phyloP scores from a whole-genome alignment of 768 basidiomycete species.

The Saitozyma podzolica region DNA sequence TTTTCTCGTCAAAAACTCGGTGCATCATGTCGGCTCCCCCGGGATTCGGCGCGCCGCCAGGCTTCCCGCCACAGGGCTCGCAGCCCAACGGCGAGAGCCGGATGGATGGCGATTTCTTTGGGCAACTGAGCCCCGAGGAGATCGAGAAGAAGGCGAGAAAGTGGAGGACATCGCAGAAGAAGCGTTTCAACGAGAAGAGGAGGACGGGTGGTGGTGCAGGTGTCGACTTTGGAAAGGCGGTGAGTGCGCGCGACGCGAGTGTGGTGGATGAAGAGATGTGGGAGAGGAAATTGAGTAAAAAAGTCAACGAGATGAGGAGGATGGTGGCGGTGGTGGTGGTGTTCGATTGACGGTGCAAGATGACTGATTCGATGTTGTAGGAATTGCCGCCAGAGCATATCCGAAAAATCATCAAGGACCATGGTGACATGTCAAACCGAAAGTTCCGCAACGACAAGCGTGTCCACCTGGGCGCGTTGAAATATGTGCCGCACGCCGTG shows the following conservation, averaged over 20 bases:
- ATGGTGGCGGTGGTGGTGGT: too few relatives aligned
- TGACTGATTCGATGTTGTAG: constrained; percentile 54
- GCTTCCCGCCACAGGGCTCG: constrained; percentile 25
- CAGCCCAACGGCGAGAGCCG: constrained; percentile 27
- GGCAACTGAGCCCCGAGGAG: constrained; percentile 63
- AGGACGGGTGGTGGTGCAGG: constrained; percentile 51
- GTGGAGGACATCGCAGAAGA: constrained; percentile 81
- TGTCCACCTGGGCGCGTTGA: constrained; percentile 92
- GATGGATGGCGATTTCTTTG: constrained; percentile 49
- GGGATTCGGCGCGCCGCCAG: constrained; percentile 36
- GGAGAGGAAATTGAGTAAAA: constrained; percentile 14
- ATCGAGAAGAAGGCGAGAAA: constrained; percentile 91
- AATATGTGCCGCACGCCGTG: constrained; percentile 96
- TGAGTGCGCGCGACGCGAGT: constrained; percentile 22
- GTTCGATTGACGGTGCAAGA: too few relatives aligned
- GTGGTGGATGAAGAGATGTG: not conserved
- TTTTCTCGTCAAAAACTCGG: not conserved
- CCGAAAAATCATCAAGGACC: constrained; percentile 99
- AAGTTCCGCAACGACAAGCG: constrained; percentile 99
- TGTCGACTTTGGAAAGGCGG: constrained; percentile 53
- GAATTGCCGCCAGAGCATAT: constrained; percentile 96
- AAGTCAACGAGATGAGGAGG: too few relatives aligned
- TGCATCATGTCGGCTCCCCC: constrained; percentile 18
- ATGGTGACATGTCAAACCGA: constrained; percentile 98
- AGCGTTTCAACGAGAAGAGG: constrained; percentile 63